phyloP scores from a whole-genome alignment of 768 basidiomycete species.

The Omphalotus guepiniiformis region DNA sequence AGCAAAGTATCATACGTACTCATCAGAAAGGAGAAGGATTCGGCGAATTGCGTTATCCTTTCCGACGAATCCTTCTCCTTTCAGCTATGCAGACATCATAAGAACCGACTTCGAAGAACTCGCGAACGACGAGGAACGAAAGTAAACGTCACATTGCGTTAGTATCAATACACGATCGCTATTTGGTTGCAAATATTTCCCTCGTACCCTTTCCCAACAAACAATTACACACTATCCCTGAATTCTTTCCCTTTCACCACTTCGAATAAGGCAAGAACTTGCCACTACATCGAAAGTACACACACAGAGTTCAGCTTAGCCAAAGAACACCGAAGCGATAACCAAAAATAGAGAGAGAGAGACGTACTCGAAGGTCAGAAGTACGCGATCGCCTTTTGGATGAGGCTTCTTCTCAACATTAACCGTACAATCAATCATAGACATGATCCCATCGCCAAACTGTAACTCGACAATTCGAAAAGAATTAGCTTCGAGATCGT shows the following conservation, averaged over 20 bases:
- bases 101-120: too few relatives aligned
- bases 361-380: conserved; percentile 77
- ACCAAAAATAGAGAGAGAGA: not conserved
- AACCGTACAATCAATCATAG: conserved; percentile 82
- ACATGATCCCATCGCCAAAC: conserved; percentile 89
- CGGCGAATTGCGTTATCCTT: too few relatives aligned
- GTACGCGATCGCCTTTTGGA: conserved; percentile 75
- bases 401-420: conserved; percentile 63
- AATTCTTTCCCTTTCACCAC: conserved; percentile 40
- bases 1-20: too few relatives aligned
- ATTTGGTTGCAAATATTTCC: too few relatives aligned
- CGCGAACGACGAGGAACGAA: too few relatives aligned
- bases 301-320: not conserved
- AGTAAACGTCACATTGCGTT: too few relatives aligned
- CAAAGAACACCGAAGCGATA: not conserved
- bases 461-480: conserved; percentile 19
- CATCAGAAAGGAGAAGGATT: too few relatives aligned
- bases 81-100: too few relatives aligned
- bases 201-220: too few relatives aligned
- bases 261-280: conserved; percentile 73
- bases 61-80: too few relatives aligned
- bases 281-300: conserved; percentile 40
- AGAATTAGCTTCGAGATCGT: not conserved
- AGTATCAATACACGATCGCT: too few relatives aligned
- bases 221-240: not conserved